phyloP scores from a whole-genome alignment of 2,329 filamentous ascomycete genomes.

The Lasiodiplodia sp. region DNA sequence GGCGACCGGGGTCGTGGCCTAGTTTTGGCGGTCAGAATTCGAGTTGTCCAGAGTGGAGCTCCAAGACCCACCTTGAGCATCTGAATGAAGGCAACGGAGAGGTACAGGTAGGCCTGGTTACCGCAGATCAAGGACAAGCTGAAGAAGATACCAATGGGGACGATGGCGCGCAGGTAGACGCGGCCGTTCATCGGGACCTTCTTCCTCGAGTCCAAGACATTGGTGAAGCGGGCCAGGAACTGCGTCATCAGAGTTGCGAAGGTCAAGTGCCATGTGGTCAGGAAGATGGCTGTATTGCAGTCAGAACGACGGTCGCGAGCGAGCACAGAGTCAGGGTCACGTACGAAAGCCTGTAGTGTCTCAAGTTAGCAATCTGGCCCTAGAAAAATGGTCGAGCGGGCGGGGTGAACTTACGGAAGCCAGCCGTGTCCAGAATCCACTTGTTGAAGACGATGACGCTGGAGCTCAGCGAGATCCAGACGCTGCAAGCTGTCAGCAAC shows the following conservation, averaged over 20 bases:
- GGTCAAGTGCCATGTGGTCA: slow-evolving; percentile 88
- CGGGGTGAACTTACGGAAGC: slow-evolving; percentile 72
- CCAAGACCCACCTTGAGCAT: slow-evolving; percentile 84
- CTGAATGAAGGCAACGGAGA: slow-evolving; percentile 96
- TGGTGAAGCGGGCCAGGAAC: slow-evolving; percentile 87
- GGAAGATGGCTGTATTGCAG: slow-evolving; percentile 69
- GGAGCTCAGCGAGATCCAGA: slow-evolving; percentile 92
- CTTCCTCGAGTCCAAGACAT: slow-evolving; percentile 90
- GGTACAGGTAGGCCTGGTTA: slow-evolving; percentile 93
- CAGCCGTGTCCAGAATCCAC: slow-evolving; percentile 86
- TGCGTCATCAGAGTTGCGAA: slow-evolving; percentile 97
- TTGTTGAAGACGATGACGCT: slow-evolving; percentile 99
- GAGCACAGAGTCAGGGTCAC: slow-evolving; percentile 35
- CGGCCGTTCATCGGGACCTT: slow-evolving; percentile 96
- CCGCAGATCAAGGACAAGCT: slow-evolving; percentile 95
- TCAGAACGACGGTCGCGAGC: slow-evolving; percentile 49
- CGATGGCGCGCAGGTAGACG: slow-evolving; percentile 90
- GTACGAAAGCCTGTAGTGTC: slow-evolving; percentile 54
- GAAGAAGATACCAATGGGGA: slow-evolving; percentile 96
- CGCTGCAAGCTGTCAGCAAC: slow-evolving; percentile 57
- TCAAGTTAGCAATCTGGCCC: slow-evolving; percentile 39
- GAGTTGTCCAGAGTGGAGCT: slow-evolving; percentile 28
- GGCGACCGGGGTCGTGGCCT: slow-evolving; percentile 94
- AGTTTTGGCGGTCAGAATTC: slow-evolving; percentile 29
- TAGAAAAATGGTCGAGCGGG: background rate